These are phyloP conservation scores for Apiospora hydei DNA, from an alignment of 2,329 filamentous ascomycete genomes.

Conservation along the genomic window DNA sequence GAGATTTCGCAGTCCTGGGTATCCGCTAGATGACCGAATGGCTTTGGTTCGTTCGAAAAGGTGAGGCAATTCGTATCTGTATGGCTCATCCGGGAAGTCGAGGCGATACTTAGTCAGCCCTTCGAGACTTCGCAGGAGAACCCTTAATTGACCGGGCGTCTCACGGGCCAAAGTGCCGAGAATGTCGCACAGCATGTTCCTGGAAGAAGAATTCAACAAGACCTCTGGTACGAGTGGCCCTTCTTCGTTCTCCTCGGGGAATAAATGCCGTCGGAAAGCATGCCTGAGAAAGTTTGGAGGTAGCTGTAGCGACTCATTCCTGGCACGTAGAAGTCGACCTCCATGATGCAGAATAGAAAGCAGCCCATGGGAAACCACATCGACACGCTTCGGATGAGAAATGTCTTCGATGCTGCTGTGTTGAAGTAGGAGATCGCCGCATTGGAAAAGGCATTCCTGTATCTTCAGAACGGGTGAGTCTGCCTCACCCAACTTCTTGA, in stretches of 20 bases:
- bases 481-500: constrained; percentile 39
- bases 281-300: constrained; percentile 47
- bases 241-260: constrained; percentile 57
- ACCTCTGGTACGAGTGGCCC: constrained; percentile 46
- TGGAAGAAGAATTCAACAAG: constrained; percentile 61
- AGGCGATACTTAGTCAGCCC: constrained; percentile 58
- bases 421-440: constrained; percentile 36
- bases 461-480: constrained; percentile 36
- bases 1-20: constrained; percentile 88
- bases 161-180: constrained; percentile 64
- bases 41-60: constrained; percentile 71
- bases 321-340: constrained; percentile 37
- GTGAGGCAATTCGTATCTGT: constrained; percentile 67
- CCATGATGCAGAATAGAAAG: constrained; percentile 44
- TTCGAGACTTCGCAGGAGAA: constrained; percentile 59
- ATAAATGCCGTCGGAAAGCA: constrained; percentile 71
- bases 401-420: constrained; percentile 44
- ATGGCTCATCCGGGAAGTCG: constrained; percentile 55
- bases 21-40: constrained; percentile 79
- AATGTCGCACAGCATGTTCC: constrained; percentile 66
- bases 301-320: constrained; percentile 32
- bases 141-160: constrained; percentile 54
- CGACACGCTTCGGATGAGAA: constrained; percentile 46
- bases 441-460: constrained; percentile 34
- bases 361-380: constrained; percentile 47